Conservation (phyloP, 177 flowering plant genomes). For the Telopea speciosissima region DNA sequence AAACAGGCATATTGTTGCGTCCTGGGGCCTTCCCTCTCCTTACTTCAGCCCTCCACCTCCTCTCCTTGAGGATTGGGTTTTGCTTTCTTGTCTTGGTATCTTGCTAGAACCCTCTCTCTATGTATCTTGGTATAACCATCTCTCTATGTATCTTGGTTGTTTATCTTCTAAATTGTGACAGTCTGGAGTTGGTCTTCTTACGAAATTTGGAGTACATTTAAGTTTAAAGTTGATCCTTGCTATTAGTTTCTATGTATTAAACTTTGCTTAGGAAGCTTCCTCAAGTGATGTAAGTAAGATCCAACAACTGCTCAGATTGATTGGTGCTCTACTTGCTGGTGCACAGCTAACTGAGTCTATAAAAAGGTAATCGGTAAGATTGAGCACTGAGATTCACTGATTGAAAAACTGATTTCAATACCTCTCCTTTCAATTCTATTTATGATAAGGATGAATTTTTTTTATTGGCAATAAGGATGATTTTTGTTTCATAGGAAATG, state of each 20-base stretch:
- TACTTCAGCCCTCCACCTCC: too few relatives aligned
- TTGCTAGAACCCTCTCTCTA: too few relatives aligned
- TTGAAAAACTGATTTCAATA: background rate
- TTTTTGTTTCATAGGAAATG: too few relatives aligned
- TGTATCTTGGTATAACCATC: too few relatives aligned
- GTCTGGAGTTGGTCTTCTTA: background rate
- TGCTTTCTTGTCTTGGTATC: too few relatives aligned
- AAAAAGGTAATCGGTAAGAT: background rate
- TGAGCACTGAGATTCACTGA: background rate
- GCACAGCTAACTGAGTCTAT: background rate
- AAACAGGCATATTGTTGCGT: too few relatives aligned
- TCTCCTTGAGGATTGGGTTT: too few relatives aligned
- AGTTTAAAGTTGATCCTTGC: background rate
- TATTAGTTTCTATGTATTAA: background rate
- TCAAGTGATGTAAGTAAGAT: background rate
- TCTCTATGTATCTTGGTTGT: background rate
- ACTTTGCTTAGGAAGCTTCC: background rate
- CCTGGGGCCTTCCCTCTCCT: too few relatives aligned
- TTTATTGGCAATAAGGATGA: too few relatives aligned
- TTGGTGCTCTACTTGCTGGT: background rate
- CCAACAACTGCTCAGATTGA: background rate
- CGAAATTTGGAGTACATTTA: background rate
- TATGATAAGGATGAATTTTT: conserved; percentile 10
- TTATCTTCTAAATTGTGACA: background rate
- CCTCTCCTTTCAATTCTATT: background rate